phyloP scores from a whole-genome alignment of 1,284 basidiomycete genomes.

The Trichosporon sp. region DNA sequence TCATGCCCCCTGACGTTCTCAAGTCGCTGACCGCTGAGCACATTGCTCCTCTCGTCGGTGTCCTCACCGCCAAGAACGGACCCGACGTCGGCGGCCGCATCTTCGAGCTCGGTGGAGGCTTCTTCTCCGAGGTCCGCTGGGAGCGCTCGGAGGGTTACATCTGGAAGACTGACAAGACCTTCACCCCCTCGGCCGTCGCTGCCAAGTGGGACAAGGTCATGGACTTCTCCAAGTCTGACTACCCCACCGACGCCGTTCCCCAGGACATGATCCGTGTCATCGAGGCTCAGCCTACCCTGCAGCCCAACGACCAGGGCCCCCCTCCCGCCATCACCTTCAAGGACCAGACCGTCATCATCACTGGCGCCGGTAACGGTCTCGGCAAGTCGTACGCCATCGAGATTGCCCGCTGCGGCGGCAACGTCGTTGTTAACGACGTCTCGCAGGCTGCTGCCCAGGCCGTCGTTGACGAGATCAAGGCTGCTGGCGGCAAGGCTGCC shows the following conservation, averaged over 20 bases:
- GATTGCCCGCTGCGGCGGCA: constrained; percentile 85
- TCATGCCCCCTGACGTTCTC: constrained; percentile 97
- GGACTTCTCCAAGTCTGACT: constrained; percentile 65
- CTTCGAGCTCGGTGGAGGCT: constrained; percentile 94
- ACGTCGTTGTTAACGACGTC: constrained; percentile 95
- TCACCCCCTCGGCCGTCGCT: constrained; percentile 92
- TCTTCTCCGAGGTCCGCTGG: constrained; percentile 86
- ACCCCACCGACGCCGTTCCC: constrained; percentile 68
- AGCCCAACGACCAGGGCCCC: constrained; percentile 36
- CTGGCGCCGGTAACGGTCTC: constrained; percentile 87
- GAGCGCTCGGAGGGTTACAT: constrained; percentile 78
- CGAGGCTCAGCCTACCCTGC: constrained; percentile 14
- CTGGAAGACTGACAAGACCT: constrained; percentile 80
- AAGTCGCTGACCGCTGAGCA: constrained; percentile 87
- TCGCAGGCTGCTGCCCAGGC: constrained; percentile 73
- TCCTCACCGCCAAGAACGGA: constrained; percentile 50
- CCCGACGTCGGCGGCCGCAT: constrained; percentile 79
- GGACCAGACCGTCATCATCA: constrained; percentile 87
- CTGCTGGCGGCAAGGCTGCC: constrained; percentile 84
- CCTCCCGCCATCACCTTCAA: constrained; percentile 72
- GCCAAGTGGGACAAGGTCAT: constrained; percentile 73
- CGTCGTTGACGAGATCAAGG: constrained; percentile 80
- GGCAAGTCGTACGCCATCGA: constrained; percentile 87
- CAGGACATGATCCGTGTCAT: constrained; percentile 53
- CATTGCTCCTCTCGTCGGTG: constrained; percentile 85